Evolutionary conservation across 73 alveolate species (phyloP).

Genomic region (Diophrys appendiculata): DNA sequence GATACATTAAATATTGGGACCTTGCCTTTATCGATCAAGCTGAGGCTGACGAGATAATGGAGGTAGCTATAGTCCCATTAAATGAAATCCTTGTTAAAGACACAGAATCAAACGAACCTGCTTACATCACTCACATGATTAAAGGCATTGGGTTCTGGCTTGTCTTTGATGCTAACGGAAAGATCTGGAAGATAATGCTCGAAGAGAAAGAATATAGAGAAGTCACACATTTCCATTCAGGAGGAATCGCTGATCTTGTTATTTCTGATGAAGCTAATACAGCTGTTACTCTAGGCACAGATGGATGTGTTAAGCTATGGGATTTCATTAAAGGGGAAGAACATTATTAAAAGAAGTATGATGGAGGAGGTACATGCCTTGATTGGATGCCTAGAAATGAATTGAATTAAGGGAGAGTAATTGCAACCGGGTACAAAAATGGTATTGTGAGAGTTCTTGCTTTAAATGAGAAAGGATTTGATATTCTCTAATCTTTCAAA

Average conservation of each 20-base stretch:
- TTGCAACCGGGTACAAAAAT: conserved; percentile 78
- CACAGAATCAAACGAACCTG: conserved; percentile 77
- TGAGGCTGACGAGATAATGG: conserved; percentile 93
- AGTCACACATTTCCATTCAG: conserved; percentile 84
- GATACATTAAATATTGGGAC: conserved; percentile 95
- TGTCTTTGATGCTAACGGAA: conserved; percentile 92
- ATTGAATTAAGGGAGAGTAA: conserved; percentile 76
- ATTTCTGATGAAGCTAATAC: conserved; percentile 77
- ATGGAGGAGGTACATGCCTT: conserved; percentile 76
- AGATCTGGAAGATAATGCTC: conserved; percentile 81
- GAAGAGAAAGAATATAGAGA: conserved; percentile 71
- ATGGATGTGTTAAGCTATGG: conserved; percentile 87
- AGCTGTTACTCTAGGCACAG: conserved; percentile 91
- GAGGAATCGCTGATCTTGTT: conserved; percentile 77
- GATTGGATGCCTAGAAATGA: conserved; percentile 73
- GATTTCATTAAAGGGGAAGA: conserved; percentile 85
- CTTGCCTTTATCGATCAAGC: conserved; percentile 88
- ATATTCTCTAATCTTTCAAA: conserved; percentile 68
- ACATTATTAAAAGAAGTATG: conserved; percentile 62
- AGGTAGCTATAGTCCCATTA: conserved; percentile 74
- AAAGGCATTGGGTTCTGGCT: conserved; percentile 90
- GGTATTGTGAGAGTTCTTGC: conserved; percentile 80
- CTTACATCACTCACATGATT: conserved; percentile 82
- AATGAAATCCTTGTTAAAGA: conserved; percentile 62
- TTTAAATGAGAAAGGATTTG: conserved; percentile 52